Conservation (phyloP, 2,329 filamentous ascomycete species). For the Curvularia lunata region DNA sequence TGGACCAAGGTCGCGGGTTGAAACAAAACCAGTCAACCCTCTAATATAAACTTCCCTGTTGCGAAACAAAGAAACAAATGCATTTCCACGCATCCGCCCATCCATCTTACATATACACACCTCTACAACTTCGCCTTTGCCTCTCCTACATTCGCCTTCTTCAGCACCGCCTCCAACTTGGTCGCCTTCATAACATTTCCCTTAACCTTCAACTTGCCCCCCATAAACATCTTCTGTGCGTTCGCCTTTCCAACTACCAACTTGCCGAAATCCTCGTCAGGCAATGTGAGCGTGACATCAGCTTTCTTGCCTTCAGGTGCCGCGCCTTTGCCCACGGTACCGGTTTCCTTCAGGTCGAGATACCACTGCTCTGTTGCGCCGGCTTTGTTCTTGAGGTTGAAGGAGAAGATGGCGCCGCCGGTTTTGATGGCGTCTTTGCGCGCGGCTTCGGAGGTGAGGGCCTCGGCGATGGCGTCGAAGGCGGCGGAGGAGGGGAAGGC, state of each 20-base stretch:
- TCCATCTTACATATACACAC: neutral
- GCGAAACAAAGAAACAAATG: neutral
- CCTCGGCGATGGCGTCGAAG: slow-evolving; percentile 84
- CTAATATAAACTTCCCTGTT: no score
- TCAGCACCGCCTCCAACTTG: slow-evolving; percentile 85
- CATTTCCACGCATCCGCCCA: neutral
- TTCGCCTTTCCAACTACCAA: slow-evolving; percentile 88
- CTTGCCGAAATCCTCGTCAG: slow-evolving; percentile 84
- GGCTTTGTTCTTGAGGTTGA: slow-evolving; percentile 85
- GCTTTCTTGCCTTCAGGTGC: slow-evolving; percentile 75
- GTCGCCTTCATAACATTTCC: slow-evolving; percentile 99
- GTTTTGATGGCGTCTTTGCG: slow-evolving; percentile 89
- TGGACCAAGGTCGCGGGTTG: neutral
- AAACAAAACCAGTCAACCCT: neutral
- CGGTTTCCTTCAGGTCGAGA: slow-evolving; percentile 92
- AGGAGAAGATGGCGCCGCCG: slow-evolving; percentile 85
- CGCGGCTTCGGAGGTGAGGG: slow-evolving; percentile 73
- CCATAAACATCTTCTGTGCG: slow-evolving; percentile 95
- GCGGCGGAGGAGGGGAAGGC: slow-evolving; percentile 88
- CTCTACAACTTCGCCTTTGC: slow-evolving; percentile 46
- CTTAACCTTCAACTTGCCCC: slow-evolving; percentile 97
- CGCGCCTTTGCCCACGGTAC: slow-evolving; percentile 77
- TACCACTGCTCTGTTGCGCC: slow-evolving; percentile 88
- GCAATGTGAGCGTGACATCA: slow-evolving; percentile 83
- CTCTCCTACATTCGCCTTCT: slow-evolving; percentile 41